phyloP scores from a whole-genome alignment of 75 land plant genomes.

The Sequoiadendron giganteum region DNA sequence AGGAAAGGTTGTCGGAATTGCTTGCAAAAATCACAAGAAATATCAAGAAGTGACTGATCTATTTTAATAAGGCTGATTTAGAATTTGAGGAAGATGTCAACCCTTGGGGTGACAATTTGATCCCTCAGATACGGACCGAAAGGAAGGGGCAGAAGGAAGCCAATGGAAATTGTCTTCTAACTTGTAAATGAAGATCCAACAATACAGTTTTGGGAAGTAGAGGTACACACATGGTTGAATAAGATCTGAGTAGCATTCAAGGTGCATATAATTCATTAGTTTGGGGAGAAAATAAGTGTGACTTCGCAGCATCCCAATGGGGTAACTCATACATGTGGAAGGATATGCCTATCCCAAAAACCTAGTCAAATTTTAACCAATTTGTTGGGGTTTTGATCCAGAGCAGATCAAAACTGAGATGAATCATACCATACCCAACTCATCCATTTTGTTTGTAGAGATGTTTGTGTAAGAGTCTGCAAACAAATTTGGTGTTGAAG shows the following conservation, averaged over 20 bases:
- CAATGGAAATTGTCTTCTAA: neutral
- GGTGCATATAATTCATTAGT: neutral
- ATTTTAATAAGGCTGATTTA: neutral
- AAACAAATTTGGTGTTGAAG: too few species aligned
- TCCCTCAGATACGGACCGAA: too few species aligned
- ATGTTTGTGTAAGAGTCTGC: too few species aligned
- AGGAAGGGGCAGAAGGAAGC: neutral
- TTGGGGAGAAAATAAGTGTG: neutral
- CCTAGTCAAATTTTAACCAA: neutral
- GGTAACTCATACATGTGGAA: neutral
- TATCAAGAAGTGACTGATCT: neutral
- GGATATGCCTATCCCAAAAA: neutral
- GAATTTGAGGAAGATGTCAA: neutral
- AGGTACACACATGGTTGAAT: neutral
- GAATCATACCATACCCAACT: too few species aligned
- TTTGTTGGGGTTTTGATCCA: too few species aligned
- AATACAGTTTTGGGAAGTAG: neutral
- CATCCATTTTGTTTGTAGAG: too few species aligned
- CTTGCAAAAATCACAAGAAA: neutral
- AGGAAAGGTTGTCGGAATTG: too few species aligned
- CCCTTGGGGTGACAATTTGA: too few species aligned
- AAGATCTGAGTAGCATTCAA: neutral
- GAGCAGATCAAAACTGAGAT: too few species aligned
- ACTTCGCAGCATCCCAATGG: neutral
- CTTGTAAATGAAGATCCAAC: neutral